phyloP scores from a whole-genome alignment of 257 asterid genomes.

The Prunella vulgaris region DNA sequence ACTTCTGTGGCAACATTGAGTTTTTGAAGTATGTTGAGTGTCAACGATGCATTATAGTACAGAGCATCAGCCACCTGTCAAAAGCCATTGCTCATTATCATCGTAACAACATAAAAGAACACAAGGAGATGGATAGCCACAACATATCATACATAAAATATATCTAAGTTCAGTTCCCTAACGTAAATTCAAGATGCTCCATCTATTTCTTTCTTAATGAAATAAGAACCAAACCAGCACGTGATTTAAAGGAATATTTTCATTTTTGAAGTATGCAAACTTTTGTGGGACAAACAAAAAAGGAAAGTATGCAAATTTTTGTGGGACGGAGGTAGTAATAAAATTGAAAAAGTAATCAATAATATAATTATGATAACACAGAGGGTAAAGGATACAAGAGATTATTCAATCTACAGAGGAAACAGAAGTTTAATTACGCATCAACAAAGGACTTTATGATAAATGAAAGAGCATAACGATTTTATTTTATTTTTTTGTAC shows the following conservation, averaged over 20 bases:
- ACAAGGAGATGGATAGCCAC: too few species aligned
- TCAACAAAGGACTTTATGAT: not conserved
- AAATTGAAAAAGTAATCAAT: not conserved
- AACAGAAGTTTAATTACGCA: too few species aligned
- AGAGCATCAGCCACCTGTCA: slow-evolving; percentile 93
- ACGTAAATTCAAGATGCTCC: not conserved
- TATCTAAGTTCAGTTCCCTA: not conserved
- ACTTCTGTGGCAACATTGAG: slow-evolving; percentile 85
- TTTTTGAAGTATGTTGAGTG: slow-evolving; percentile 79
- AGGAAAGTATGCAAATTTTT: too few species aligned
- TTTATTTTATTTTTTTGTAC: not conserved
- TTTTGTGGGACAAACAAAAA: too few species aligned
- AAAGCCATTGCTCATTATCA: slow-evolving; percentile 11
- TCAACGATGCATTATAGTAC: slow-evolving; percentile 70
- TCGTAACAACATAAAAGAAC: not conserved
- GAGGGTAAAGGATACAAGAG: not conserved
- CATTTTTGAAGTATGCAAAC: too few species aligned
- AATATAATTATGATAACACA: not conserved
- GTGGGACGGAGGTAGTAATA: too few species aligned
- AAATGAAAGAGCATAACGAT: not conserved
- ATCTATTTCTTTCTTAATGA: not conserved
- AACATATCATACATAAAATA: not conserved
- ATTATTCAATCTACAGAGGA: not conserved
- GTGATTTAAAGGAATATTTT: too few species aligned
- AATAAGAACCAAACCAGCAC: not conserved